Evolutionary conservation across 345 rosid species (phyloP).

Genomic region (Erysimum cheiranthoides): DNA sequence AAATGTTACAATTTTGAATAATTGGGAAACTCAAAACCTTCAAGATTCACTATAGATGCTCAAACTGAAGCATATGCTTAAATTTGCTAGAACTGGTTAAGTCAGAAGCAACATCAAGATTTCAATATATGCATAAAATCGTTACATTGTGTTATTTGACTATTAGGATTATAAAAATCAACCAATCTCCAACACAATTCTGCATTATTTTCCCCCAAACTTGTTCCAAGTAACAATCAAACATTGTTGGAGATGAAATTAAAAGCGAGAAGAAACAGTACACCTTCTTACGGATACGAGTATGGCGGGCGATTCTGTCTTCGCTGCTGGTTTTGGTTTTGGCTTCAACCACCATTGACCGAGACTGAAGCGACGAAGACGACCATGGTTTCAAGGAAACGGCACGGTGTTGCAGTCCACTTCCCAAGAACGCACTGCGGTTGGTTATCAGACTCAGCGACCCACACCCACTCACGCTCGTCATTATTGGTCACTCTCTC

Average conservation of each 20-base stretch:
- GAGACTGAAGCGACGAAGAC: conserved; percentile 38
- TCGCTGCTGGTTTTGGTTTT: conserved; percentile 68
- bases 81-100: neutral
- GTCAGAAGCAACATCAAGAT: neutral
- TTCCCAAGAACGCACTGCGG: conserved; percentile 45
- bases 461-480: conserved; percentile 47
- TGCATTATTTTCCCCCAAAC: neutral
- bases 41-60: neutral
- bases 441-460: conserved; percentile 38
- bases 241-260: neutral
- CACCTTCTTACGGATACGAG: conserved; percentile 95
- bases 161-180: neutral
- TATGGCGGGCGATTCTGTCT: conserved; percentile 83
- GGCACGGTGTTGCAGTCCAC: conserved; percentile 42
- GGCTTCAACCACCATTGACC: conserved; percentile 57
- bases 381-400: conserved; percentile 44
- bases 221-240: neutral
- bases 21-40: neutral
- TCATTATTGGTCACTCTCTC: conserved; percentile 13
- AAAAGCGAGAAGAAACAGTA: neutral
- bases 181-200: conserved; percentile 1
- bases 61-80: neutral
- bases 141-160: neutral
- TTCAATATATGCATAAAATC: neutral
- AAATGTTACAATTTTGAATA: neutral